These are phyloP conservation scores for Kwoniella sp. DNA, from an alignment of 768 basidiomycete species.

Conservation along the genomic window DNA sequence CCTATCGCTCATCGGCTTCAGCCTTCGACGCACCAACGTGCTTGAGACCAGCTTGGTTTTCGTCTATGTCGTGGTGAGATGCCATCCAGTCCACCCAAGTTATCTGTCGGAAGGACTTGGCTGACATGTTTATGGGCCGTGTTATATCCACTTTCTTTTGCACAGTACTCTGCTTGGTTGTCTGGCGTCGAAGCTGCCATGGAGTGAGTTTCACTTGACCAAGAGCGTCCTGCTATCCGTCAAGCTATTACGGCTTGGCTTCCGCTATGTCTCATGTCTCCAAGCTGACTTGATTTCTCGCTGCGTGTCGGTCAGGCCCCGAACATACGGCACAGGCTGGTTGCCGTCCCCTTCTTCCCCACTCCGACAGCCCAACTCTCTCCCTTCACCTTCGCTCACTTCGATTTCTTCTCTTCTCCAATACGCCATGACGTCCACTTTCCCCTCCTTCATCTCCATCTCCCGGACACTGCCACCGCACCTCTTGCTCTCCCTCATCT, in stretches of 20 bases:
- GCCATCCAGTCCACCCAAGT: too few relatives aligned
- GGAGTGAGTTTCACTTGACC: conserved; percentile 54
- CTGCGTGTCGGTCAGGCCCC: conserved; percentile 30
- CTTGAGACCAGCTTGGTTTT: conserved; percentile 87
- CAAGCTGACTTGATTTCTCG: conserved; percentile 15
- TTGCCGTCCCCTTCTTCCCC: conserved; percentile 29
- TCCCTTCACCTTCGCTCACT: conserved; percentile 8
- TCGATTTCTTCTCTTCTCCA: conserved; percentile 19
- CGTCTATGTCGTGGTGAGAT: conserved; percentile 69
- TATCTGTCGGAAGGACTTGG: conserved; percentile 1
- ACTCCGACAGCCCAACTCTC: conserved; percentile 15
- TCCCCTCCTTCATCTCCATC: conserved; percentile 27
- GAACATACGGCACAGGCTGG: conserved; percentile 51
- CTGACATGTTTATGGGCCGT: neutral
- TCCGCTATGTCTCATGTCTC: conserved; percentile 1
- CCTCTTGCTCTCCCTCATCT: conserved; percentile 53
- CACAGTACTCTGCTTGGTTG: conserved; percentile 55
- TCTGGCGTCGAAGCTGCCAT: conserved; percentile 50
- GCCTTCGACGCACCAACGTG: conserved; percentile 82
- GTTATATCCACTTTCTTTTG: neutral
- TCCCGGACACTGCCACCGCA: conserved; percentile 50
- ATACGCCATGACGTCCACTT: conserved; percentile 16
- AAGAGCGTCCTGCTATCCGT: too few relatives aligned
- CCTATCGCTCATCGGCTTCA: conserved; percentile 88
- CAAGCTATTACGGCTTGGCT: neutral